Evolutionary conservation across 2,329 filamentous ascomycete genomes (phyloP).

Genomic region (Onygenales sp.): DNA sequence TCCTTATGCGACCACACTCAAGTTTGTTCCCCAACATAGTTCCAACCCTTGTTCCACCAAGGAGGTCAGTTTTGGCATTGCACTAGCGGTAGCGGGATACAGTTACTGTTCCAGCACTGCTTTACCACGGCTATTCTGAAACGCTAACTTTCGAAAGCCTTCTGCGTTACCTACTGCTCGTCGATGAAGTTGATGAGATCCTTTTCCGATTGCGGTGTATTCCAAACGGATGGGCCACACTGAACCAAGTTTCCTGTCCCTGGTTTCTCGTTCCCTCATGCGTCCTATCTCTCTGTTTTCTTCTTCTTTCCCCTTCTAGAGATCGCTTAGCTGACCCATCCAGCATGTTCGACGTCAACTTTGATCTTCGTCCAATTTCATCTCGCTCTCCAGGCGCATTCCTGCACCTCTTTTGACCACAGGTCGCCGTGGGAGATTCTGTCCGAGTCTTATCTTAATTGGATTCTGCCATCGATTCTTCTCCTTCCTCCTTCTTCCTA

Average conservation of each 20-base stretch:
- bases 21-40: background rate
- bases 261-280: background rate
- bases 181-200: background rate
- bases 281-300: background rate
- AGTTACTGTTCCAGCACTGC: constrained; percentile 8
- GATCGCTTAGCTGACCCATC: background rate
- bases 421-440: background rate
- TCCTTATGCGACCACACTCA: background rate
- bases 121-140: constrained; percentile 15
- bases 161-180: background rate
- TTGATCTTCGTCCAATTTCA: background rate
- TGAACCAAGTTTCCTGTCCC: background rate
- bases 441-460: background rate
- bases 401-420: background rate
- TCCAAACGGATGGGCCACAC: background rate
- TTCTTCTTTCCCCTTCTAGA: background rate
- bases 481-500: background rate
- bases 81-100: background rate
- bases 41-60: background rate
- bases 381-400: background rate
- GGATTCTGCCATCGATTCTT: background rate
- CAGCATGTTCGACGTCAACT: background rate
- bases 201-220: background rate
- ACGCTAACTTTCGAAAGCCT: constrained; percentile 1
- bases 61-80: background rate